Base-by-base conservation (phyloP, 305 asterid genomes). In the Fraxinus albicans region DNA sequence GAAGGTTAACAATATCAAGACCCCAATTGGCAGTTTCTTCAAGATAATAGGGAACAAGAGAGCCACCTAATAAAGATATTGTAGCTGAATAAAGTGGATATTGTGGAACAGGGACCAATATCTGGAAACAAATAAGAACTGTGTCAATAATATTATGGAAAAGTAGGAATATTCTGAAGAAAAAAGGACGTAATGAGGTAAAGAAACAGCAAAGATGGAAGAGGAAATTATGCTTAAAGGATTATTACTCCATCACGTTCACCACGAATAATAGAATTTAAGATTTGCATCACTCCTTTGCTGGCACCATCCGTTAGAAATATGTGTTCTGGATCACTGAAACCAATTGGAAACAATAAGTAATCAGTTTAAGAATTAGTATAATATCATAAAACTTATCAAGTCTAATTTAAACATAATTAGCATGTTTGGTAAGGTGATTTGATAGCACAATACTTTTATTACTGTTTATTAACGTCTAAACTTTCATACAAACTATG, bases 1-100 rank as follows among this genome's bases (percentile, higher is more conserved):
- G 97, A 84, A 96, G 98, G 90, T 93, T 89, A 27, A 42, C 89
- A 70, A 90, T 69, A 86, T 96, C 99, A 75, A 97, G 97, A 82
- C 99, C 99, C 99, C 99, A 97, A 73, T 97, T 97, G 83, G 98
- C 97, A 70, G 98, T 94, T 88, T 97, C 99, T 84, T 97, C 99
- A 44, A 97, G 99, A 85, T 91, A 97, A 87, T 97, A 97, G 10
- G 99, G 99, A 86, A 97, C 96, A 38, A 97, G 94, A 81, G 98
- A 89, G 31, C 99, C 99, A 40, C 99, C 99, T 9, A 97, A 85
- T 78, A 97, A 86, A 84, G 98, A 86, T 81, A 97, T 97, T 77
- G 99, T 86, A 12, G 99, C 99, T 0, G 99, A 97, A 90, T 97
- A 97, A 40, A 97, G 97, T 58, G 99, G 99, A 87, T 97, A 97